Evolutionary conservation across 2,329 filamentous ascomycete species (phyloP).

Genomic region (Beauveria sp.): DNA sequence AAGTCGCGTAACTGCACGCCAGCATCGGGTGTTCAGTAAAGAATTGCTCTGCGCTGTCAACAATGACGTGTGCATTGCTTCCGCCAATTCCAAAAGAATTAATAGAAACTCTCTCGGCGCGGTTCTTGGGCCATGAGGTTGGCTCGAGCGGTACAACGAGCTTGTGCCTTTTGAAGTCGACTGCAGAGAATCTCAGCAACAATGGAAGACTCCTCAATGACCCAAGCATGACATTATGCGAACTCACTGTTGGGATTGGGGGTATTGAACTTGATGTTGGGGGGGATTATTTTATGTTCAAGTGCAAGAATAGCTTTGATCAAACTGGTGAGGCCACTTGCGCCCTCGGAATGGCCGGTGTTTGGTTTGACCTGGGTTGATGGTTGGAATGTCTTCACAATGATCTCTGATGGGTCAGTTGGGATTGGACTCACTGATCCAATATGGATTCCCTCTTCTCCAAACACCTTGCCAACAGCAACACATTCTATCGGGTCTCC

Average conservation of each 20-base stretch:
- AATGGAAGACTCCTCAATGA: no score
- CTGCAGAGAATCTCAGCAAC: background rate
- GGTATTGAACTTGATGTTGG: background rate
- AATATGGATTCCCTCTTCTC: slow-evolving; percentile 4
- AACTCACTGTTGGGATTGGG: background rate
- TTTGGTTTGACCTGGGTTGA: slow-evolving; percentile 14
- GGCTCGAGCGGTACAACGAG: background rate
- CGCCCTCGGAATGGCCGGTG: slow-evolving; percentile 17
- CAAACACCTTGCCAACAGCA: background rate
- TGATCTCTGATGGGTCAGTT: no score
- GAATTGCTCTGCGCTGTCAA: no score
- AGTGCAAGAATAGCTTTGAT: slow-evolving; percentile 14
- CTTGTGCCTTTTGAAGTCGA: background rate
- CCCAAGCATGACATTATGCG: no score
- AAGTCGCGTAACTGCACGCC: no score
- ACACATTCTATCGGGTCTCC: slow-evolving; percentile 15
- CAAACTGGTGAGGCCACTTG: slow-evolving; percentile 14
- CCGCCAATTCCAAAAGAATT: background rate
- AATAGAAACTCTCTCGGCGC: background rate
- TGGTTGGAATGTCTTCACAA: no score
- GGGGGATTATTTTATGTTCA: background rate
- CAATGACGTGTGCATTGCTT: background rate
- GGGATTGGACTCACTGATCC: slow-evolving; percentile 1
- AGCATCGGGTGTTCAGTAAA: no score
- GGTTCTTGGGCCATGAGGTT: background rate